A percentile compares a stretch with the other conserved stretches of the same genome.
Conservation (phyloP, 2,329 filamentous ascomycete species). For the Alternaria sp. region DNA sequence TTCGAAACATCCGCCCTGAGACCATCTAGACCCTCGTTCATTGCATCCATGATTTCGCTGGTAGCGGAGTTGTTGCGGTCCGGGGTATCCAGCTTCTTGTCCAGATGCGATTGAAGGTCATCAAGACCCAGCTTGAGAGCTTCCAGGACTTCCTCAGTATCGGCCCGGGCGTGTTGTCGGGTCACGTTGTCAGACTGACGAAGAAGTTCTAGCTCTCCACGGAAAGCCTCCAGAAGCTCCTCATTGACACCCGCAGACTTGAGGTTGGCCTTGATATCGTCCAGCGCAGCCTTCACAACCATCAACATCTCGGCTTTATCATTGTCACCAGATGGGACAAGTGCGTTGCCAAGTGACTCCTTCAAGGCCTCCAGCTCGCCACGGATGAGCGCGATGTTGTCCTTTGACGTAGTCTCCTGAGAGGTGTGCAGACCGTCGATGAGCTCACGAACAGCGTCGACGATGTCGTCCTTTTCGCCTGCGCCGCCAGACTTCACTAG, state of each 20-base stretch:
- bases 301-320: constrained; percentile 53
- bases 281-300: constrained; percentile 45
- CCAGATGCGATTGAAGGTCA: constrained; percentile 56
- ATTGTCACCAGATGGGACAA: constrained; percentile 48
- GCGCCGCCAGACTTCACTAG: constrained; percentile 56
- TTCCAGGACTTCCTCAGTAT: constrained; percentile 58
- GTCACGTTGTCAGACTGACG: constrained; percentile 52
- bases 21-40: constrained; percentile 74
- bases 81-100: constrained; percentile 61
- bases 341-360: constrained; percentile 50
- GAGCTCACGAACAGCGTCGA: constrained; percentile 67
- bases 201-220: constrained; percentile 58
- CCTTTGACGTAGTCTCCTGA: constrained; percentile 51
- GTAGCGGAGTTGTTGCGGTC: constrained; percentile 62
- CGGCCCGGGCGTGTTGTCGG: constrained; percentile 49
- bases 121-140: constrained; percentile 58
- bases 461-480: constrained; percentile 69
- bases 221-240: constrained; percentile 61
- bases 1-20: constrained; percentile 77
- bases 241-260: constrained; percentile 48
- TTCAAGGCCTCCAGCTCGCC: constrained; percentile 53
- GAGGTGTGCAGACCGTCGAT: constrained; percentile 53
- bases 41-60: constrained; percentile 65
- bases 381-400: constrained; percentile 51
- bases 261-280: constrained; percentile 45